Percentiles rank a stretch among this genome's conserved stretches.
phyloP scores from a whole-genome alignment of 352 stramenopile species.

The Globisporangium echinulatum region DNA sequence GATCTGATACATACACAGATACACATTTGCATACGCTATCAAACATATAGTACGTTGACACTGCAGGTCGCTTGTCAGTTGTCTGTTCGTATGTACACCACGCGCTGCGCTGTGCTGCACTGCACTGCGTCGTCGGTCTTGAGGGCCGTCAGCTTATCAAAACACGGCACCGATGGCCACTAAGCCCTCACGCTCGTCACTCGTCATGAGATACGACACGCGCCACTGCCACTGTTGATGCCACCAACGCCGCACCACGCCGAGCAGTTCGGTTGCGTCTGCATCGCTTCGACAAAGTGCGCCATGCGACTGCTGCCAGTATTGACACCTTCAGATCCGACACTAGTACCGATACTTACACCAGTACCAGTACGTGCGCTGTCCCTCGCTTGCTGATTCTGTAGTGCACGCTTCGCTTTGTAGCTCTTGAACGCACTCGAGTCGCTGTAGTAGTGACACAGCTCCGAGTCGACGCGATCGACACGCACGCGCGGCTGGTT shows the following conservation, averaged over 20 bases:
- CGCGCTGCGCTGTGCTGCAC: constrained; percentile 8
- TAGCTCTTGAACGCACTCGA: constrained; percentile 69
- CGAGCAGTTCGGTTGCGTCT: constrained; percentile 16
- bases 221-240: no score
- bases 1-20: background rate
- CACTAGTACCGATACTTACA: no score
- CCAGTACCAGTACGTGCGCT: background rate
- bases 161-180: no score
- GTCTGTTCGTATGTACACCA: constrained; percentile 9
- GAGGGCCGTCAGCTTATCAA: no score
- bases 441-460: constrained; percentile 72
- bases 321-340: no score
- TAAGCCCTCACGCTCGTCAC: background rate
- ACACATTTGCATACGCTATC: background rate
- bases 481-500: constrained; percentile 46
- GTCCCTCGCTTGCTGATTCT: constrained; percentile 15
- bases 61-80: no score
- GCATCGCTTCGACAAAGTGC: constrained; percentile 9
- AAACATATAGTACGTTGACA: no score
- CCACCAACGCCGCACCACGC: constrained; percentile 15
- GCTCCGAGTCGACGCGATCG: constrained; percentile 49
- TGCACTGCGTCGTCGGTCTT: background rate
- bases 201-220: constrained; percentile 7
- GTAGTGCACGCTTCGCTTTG: constrained; percentile 35
- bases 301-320: constrained; percentile 8